Percentiles rank a stretch among this genome's conserved stretches.
Evolutionary conservation across 2,329 filamentous ascomycete species (phyloP).

Genomic region (Lecanicillium sp.): DNA sequence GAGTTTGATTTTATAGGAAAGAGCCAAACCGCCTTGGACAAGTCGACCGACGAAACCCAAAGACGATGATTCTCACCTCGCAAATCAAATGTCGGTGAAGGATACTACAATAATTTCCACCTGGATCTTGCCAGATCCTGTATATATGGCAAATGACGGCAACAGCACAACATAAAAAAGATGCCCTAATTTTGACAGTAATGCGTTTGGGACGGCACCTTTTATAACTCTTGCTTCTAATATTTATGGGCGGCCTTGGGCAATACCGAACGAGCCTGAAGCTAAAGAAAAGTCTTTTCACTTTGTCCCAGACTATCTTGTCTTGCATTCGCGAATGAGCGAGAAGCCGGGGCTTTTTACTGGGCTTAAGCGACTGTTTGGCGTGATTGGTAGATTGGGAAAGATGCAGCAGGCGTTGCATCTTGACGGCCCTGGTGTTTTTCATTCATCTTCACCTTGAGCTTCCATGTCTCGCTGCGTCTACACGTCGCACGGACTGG

Average conservation of each 20-base stretch:
- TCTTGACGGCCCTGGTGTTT: constrained; percentile 7
- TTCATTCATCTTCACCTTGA: background rate
- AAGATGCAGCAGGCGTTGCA: constrained; percentile 8
- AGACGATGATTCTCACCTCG: too few species aligned
- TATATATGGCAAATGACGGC: constrained; percentile 8
- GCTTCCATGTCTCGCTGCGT: too few species aligned
- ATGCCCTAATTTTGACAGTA: constrained; percentile 33
- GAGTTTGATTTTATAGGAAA: too few species aligned
- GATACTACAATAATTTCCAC: background rate
- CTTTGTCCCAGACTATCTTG: too few species aligned
- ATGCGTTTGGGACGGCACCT: constrained; percentile 33
- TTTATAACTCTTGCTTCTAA: constrained; percentile 3
- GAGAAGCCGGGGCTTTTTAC: too few species aligned
- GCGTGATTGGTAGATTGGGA: constrained; percentile 14
- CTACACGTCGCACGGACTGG: constrained; percentile 7
- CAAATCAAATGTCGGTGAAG: background rate
- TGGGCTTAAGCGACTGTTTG: constrained; percentile 1
- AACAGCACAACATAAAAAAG: background rate
- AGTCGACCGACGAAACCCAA: too few species aligned
- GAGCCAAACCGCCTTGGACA: too few species aligned
- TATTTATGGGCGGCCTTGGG: background rate
- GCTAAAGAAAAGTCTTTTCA: too few species aligned
- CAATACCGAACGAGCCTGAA: too few species aligned
- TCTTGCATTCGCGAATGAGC: too few species aligned
- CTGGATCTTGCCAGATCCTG: constrained; percentile 6